Conservation (phyloP, 306 rosid species). For the Gastrolobium villosum region DNA sequence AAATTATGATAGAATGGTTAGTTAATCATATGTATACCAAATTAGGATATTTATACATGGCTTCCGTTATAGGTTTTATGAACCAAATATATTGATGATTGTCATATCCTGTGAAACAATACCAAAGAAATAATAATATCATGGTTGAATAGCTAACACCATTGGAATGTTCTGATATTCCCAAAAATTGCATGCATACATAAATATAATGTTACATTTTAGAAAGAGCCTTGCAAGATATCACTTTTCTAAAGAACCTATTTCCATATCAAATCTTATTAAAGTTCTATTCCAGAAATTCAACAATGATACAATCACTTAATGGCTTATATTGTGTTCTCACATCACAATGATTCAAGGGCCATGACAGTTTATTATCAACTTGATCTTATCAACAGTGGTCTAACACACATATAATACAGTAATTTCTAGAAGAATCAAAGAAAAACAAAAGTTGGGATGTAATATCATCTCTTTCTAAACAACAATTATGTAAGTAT, state of each 20-base stretch:
- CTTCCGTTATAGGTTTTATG: background rate
- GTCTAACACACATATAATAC: background rate
- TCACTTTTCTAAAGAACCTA: constrained; percentile 16
- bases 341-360: constrained; percentile 11
- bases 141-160: background rate
- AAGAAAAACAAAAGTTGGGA: constrained; percentile 15
- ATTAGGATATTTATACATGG: background rate
- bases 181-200: background rate
- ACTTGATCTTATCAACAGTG: constrained; percentile 14
- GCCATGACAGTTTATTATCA: constrained; percentile 32
- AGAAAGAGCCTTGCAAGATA: constrained; percentile 29
- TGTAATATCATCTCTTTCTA: background rate
- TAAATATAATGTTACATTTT: background rate
- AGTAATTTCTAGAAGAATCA: constrained; percentile 36
- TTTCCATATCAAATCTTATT: background rate
- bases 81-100: background rate
- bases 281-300: constrained; percentile 3
- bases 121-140: constrained; percentile 19
- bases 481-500: constrained; percentile 20
- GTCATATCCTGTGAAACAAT: constrained; percentile 1
- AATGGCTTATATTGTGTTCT: background rate
- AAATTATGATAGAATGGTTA: constrained; percentile 3
- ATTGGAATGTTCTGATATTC: constrained; percentile 1
- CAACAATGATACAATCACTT: background rate
- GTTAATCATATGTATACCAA: background rate